Evolutionary conservation across 2,329 filamentous ascomycete genomes (phyloP).

Genomic region (Emergomyces pasteurianus): DNA sequence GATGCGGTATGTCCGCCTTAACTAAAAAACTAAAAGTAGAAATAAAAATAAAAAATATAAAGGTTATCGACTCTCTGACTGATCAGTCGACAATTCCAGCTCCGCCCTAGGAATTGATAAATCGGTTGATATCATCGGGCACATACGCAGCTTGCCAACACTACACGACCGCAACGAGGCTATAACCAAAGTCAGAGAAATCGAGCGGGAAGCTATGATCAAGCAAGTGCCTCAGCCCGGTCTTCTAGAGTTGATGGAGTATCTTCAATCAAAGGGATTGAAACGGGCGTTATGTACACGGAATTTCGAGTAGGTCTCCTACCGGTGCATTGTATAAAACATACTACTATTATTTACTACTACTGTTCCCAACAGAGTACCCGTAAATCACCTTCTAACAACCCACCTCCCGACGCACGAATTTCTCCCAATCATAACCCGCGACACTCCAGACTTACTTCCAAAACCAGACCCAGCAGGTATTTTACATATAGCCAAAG

Average conservation of each 20-base stretch:
- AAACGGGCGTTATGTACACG: conserved; percentile 83
- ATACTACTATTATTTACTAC: neutral
- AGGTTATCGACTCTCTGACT: conserved; percentile 19
- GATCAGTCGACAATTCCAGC: conserved; percentile 12
- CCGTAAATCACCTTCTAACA: conserved; percentile 39
- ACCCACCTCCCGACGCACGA: conserved; percentile 58
- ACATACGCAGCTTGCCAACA: conserved; percentile 64
- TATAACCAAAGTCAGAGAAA: conserved; percentile 59
- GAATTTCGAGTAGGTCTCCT: conserved; percentile 60
- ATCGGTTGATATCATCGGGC: conserved; percentile 71
- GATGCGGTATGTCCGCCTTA: conserved; percentile 51
- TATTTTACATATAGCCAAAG: conserved; percentile 69
- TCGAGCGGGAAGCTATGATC: conserved; percentile 73
- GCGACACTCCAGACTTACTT: conserved; percentile 53
- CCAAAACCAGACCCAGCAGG: conserved; percentile 84
- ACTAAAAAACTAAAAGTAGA: neutral
- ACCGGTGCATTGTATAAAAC: neutral
- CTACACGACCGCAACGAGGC: conserved; percentile 48
- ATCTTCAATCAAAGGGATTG: conserved; percentile 55
- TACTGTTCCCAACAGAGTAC: conserved; percentile 20
- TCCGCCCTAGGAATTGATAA: conserved; percentile 59
- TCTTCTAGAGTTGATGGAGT: conserved; percentile 64
- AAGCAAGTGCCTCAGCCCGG: conserved; percentile 73
- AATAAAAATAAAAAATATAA: neutral
- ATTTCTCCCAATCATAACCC: conserved; percentile 71